A percentile compares a stretch with the other conserved stretches of the same genome.
These are phyloP conservation scores for Fusarium sp. DNA, from an alignment of 2,329 filamentous ascomycete genomes.

Conservation along the genomic window DNA sequence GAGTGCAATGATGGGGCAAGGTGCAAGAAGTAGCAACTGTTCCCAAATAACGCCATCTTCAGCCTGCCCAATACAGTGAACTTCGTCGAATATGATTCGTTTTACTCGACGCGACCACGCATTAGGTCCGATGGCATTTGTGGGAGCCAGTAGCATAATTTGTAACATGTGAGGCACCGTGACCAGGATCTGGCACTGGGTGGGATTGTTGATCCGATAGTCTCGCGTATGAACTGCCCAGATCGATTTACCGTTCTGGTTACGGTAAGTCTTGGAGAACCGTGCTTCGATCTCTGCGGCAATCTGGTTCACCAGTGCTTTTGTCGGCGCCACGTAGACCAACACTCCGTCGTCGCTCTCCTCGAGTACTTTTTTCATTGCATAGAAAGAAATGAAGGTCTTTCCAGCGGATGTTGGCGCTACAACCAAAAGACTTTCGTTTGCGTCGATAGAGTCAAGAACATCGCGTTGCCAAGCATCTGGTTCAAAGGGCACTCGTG, in stretches of 20 bases:
- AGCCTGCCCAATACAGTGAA: slow-evolving; percentile 83
- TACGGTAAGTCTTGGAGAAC: slow-evolving; percentile 77
- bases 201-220: slow-evolving; percentile 80
- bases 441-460: slow-evolving; percentile 79
- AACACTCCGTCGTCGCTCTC: slow-evolving; percentile 78
- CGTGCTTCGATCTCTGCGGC: slow-evolving; percentile 83
- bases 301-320: slow-evolving; percentile 87
- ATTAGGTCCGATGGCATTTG: slow-evolving; percentile 69
- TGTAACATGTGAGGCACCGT: slow-evolving; percentile 85
- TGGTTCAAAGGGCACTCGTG: slow-evolving; percentile 79
- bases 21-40: slow-evolving; percentile 79
- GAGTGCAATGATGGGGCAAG: slow-evolving; percentile 83
- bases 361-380: slow-evolving; percentile 82
- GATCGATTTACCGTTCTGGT: slow-evolving; percentile 74
- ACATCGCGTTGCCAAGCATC: slow-evolving; percentile 84
- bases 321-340: slow-evolving; percentile 86
- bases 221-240: slow-evolving; percentile 87
- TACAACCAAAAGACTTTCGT: slow-evolving; percentile 80
- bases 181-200: slow-evolving; percentile 81
- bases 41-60: slow-evolving; percentile 86
- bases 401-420: slow-evolving; percentile 86
- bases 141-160: slow-evolving; percentile 79
- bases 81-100: slow-evolving; percentile 86
- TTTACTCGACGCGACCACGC: slow-evolving; percentile 78
- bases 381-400: slow-evolving; percentile 88